Percentiles rank a stretch among this genome's conserved stretches.
Evolutionary conservation across 2,329 filamentous ascomycete species (phyloP).

Genomic region (Phyllosticta ampelicida): DNA sequence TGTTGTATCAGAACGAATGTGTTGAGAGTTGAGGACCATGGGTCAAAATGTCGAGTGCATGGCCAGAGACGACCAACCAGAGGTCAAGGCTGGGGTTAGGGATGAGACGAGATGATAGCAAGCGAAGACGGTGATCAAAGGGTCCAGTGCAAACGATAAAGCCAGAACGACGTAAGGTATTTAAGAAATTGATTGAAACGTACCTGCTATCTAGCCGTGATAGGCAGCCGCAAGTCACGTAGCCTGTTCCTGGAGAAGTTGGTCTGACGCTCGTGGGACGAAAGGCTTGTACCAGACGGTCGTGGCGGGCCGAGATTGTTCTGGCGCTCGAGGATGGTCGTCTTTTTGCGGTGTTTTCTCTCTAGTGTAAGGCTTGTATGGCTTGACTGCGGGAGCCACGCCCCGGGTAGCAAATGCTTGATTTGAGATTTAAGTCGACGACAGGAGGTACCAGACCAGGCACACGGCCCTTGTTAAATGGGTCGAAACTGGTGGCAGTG

Average conservation of each 20-base stretch:
- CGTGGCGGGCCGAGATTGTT: constrained; percentile 7
- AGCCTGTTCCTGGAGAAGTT: background rate
- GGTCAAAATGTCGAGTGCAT: background rate
- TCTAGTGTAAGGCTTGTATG: background rate
- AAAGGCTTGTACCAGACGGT: background rate
- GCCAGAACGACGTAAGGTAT: background rate
- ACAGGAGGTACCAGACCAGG: background rate
- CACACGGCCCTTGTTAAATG: background rate
- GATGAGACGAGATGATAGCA: background rate
- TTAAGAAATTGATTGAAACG: background rate
- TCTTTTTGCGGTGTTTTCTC: background rate
- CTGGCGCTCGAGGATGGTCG: constrained; percentile 1
- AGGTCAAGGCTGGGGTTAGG: background rate
- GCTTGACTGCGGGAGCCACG: background rate
- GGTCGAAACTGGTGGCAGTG: background rate
- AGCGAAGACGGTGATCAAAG: background rate
- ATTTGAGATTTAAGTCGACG: background rate
- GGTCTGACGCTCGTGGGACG: background rate
- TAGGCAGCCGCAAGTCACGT: background rate
- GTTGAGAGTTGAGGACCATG: constrained; percentile 6
- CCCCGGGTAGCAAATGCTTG: background rate
- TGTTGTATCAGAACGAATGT: constrained; percentile 14
- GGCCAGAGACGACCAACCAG: background rate
- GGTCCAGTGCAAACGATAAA: background rate
- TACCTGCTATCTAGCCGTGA: background rate